Evolutionary conservation across 2,329 filamentous ascomycete genomes (phyloP).

Genomic region (Fusarium sp.): DNA sequence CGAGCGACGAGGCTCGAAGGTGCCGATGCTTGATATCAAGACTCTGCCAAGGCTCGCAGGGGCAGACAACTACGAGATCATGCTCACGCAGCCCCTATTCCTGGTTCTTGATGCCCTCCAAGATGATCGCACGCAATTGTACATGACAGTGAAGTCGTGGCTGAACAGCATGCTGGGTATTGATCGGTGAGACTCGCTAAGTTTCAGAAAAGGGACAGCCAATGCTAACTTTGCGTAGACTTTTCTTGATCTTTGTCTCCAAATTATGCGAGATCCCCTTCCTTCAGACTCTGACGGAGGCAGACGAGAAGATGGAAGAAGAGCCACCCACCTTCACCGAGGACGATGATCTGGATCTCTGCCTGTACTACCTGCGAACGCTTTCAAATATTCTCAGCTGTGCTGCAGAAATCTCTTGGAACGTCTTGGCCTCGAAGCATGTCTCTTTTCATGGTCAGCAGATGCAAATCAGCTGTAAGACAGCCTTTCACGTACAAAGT

Average conservation of each 20-base stretch:
- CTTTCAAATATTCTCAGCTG: constrained; percentile 78
- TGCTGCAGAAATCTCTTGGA: constrained; percentile 75
- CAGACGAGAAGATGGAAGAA: constrained; percentile 27
- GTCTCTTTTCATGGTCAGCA: constrained; percentile 42
- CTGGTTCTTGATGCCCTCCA: constrained; percentile 81
- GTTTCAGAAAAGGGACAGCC: not conserved
- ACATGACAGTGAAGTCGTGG: constrained; percentile 84
- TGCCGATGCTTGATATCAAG: constrained; percentile 50
- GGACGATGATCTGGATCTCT: constrained; percentile 79
- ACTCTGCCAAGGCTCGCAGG: constrained; percentile 60
- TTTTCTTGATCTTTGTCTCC: constrained; percentile 69
- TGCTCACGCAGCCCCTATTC: constrained; percentile 85
- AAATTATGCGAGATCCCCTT: constrained; percentile 69
- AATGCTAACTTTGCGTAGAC: constrained; percentile 50
- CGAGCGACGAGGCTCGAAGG: constrained; percentile 63
- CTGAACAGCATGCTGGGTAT: constrained; percentile 73
- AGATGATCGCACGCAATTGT: constrained; percentile 78
- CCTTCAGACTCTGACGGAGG: constrained; percentile 46
- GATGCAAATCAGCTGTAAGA: constrained; percentile 62
- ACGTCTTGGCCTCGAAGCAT: constrained; percentile 71
- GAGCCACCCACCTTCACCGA: constrained; percentile 50
- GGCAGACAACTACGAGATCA: constrained; percentile 72
- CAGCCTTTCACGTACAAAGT: not conserved
- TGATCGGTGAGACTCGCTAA: constrained; percentile 62
- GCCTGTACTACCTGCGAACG: constrained; percentile 80